Percentiles rank a stretch among this genome's conserved stretches.
phyloP scores from a whole-genome alignment of 495 filamentous ascomycete genomes.

The Venustampulla echinocandica region DNA sequence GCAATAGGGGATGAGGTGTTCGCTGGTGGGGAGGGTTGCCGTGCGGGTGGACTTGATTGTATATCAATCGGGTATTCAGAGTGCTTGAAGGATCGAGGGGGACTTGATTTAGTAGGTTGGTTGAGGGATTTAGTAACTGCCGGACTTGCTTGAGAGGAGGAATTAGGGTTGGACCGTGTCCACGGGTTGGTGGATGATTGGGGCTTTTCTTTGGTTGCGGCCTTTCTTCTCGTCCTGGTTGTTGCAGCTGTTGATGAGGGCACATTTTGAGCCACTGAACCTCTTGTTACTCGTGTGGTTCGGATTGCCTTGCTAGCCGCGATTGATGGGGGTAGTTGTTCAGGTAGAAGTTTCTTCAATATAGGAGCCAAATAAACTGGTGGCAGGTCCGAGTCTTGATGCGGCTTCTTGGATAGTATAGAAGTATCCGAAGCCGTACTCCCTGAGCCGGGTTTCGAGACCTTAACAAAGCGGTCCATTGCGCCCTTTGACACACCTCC shows the following conservation, averaged over 20 bases:
- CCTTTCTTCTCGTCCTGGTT: background rate
- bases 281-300: background rate
- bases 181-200: conserved; percentile 17
- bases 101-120: conserved; percentile 1
- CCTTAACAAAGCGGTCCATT: conserved; percentile 17
- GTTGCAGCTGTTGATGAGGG: background rate
- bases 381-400: no score
- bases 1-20: background rate
- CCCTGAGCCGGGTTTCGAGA: conserved; percentile 15
- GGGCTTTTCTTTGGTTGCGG: conserved; percentile 1
- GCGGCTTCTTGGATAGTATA: no score
- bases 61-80: background rate
- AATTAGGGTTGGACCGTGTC: conserved; percentile 1
- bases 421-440: no score
- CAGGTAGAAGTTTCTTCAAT: conserved; percentile 1
- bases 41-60: background rate
- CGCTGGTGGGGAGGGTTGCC: background rate
- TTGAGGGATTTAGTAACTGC: conserved; percentile 3
- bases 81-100: conserved; percentile 1
- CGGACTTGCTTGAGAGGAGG: background rate
- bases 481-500: conserved; percentile 19
- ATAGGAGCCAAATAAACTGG: conserved; percentile 11
- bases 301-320: background rate
- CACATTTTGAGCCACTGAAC: background rate
- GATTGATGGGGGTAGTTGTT: background rate